Evolutionary conservation across 768 basidiomycete genomes (phyloP).

Genomic region (Gymnopilus junonius): DNA sequence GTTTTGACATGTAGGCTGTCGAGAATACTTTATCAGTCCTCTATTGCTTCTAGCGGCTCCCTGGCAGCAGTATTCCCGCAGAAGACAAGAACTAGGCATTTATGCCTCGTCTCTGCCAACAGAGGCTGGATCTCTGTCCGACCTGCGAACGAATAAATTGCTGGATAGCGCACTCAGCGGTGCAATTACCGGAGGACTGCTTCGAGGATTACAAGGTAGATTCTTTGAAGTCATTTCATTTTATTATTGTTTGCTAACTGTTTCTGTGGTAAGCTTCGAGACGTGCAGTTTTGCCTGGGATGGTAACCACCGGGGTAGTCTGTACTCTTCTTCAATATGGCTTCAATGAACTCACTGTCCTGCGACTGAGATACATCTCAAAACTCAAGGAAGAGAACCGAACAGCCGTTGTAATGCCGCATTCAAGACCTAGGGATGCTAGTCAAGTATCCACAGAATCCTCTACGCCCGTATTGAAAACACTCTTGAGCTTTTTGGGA

Average conservation of each 20-base stretch:
- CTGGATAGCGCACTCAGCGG: constrained; percentile 80
- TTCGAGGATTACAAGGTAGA: constrained; percentile 63
- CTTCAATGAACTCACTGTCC: constrained; percentile 70
- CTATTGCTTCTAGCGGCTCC: constrained; percentile 49
- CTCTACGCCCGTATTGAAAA: constrained; percentile 36
- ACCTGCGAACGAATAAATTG: constrained; percentile 61
- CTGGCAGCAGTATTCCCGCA: constrained; percentile 51
- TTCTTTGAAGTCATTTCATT: neutral
- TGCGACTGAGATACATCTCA: constrained; percentile 62
- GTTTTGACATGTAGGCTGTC: constrained; percentile 51
- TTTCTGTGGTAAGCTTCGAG: constrained; percentile 58
- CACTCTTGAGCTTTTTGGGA: constrained; percentile 50
- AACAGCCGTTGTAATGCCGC: constrained; percentile 9
- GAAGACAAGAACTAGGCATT: constrained; percentile 35
- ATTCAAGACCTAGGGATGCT: neutral
- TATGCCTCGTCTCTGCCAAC: neutral
- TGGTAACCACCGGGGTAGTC: constrained; percentile 58
- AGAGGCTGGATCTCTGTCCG: constrained; percentile 34
- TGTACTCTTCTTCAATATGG: constrained; percentile 68
- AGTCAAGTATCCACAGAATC: constrained; percentile 1
- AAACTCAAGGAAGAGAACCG: constrained; percentile 28
- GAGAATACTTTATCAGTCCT: constrained; percentile 80
- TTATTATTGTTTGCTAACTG: neutral
- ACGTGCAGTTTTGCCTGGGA: constrained; percentile 59
- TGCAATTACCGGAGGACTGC: constrained; percentile 64